phyloP scores from a whole-genome alignment of 108 stramenopile species.

The Chaetoceros muelleri region DNA sequence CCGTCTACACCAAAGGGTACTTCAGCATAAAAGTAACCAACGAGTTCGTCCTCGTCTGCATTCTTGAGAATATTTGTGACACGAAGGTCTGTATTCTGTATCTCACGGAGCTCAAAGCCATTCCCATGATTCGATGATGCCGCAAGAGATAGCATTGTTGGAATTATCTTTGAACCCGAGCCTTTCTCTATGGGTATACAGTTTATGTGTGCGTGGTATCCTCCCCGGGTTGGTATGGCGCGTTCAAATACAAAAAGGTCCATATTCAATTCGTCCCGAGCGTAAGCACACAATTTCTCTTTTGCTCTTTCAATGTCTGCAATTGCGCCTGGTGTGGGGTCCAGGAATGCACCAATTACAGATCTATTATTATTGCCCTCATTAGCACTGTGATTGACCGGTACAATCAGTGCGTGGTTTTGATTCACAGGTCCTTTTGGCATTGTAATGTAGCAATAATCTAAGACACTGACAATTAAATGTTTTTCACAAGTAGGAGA shows the following conservation, averaged over 20 bases:
- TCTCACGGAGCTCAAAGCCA: constrained; percentile 51
- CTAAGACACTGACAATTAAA: constrained; percentile 64
- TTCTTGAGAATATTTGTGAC: constrained; percentile 23
- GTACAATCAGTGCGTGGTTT: constrained; percentile 77
- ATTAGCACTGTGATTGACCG: constrained; percentile 51
- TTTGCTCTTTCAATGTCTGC: constrained; percentile 46
- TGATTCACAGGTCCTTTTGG: constrained; percentile 76
- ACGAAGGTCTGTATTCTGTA: constrained; percentile 49
- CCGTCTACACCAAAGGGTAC: constrained; percentile 25
- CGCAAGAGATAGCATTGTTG: constrained; percentile 58
- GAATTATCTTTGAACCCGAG: constrained; percentile 29
- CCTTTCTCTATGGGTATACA: constrained; percentile 58
- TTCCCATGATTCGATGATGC: constrained; percentile 6
- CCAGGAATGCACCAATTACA: constrained; percentile 32
- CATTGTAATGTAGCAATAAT: constrained; percentile 67
- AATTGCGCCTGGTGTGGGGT: constrained; percentile 14
- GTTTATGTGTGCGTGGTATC: constrained; percentile 81
- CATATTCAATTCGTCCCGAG: constrained; percentile 39
- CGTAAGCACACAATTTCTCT: constrained; percentile 38
- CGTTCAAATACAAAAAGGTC: constrained; percentile 84
- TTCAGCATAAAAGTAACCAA: constrained; percentile 55
- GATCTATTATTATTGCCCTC: not conserved
- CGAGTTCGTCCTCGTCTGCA: constrained; percentile 31
- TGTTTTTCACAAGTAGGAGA: constrained; percentile 82
- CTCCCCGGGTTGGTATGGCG: constrained; percentile 75